Conservation (phyloP, 768 basidiomycete species). For the Suillus plorans region DNA sequence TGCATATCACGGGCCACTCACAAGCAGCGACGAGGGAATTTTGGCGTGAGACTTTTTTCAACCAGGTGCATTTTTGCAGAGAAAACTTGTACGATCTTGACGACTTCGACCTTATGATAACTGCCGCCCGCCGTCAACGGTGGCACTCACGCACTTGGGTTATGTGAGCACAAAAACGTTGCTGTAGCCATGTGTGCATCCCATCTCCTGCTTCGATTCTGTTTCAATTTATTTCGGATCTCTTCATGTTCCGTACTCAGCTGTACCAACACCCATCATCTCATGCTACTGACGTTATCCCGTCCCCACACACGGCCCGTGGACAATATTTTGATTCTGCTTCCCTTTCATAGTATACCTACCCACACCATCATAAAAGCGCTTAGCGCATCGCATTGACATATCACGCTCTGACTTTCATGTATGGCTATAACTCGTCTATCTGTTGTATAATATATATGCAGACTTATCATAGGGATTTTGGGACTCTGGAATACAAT, state of each 20-base stretch:
- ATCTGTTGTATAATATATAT: not conserved
- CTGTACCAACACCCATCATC: constrained; percentile 1
- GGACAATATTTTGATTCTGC: not conserved
- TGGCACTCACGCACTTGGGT: not conserved
- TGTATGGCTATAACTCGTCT: not conserved
- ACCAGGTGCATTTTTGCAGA: not conserved
- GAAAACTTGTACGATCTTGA: not conserved
- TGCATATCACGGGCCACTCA: constrained; percentile 6
- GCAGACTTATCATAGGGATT: not conserved
- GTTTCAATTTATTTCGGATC: not conserved
- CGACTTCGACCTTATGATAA: not conserved
- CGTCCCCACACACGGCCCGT: not conserved
- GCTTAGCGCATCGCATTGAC: not conserved
- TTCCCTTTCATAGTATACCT: not conserved
- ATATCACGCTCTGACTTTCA: not conserved
- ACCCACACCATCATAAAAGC: not conserved
- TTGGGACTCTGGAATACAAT: not conserved
- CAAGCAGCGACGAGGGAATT: constrained; percentile 10
- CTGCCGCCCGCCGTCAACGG: not conserved
- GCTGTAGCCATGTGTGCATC: not conserved
- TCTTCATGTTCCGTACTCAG: not conserved
- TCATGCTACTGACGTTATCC: too few relatives aligned
- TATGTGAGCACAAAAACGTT: not conserved
- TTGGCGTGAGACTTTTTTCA: constrained; percentile 16
- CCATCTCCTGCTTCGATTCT: not conserved